These are phyloP conservation scores for Nelumbo lutea DNA, from an alignment of 164 flowering plant genomes.

Conservation along the genomic window DNA sequence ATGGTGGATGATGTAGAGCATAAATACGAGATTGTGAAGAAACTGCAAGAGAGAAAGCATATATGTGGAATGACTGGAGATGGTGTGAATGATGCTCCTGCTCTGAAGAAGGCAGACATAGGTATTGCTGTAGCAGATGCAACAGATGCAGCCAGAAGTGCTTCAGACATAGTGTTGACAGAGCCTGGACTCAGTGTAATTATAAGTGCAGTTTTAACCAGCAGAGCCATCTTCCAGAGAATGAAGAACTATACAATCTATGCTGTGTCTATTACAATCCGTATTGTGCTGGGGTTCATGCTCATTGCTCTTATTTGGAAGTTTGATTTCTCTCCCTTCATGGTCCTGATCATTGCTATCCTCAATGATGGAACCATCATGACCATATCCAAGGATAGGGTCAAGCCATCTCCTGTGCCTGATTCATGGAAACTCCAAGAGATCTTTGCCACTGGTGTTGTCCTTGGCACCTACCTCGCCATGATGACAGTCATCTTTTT, in stretches of 20 bases:
- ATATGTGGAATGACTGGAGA: conserved; percentile 85
- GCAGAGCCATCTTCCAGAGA: conserved; percentile 29
- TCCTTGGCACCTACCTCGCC: conserved; percentile 36
- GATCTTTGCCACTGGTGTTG: conserved; percentile 44
- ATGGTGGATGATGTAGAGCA: conserved; percentile 33
- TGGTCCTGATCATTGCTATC: conserved; percentile 3
- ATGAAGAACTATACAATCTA: conserved; percentile 44
- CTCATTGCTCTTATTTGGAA: conserved; percentile 40
- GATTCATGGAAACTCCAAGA: conserved; percentile 47
- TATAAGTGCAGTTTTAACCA: neutral
- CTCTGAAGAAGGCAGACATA: conserved; percentile 39
- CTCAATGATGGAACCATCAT: conserved; percentile 51
- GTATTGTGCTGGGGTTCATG: conserved; percentile 37
- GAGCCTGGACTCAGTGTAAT: conserved; percentile 14
- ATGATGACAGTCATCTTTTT: conserved; percentile 36
- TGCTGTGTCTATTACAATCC: conserved; percentile 38
- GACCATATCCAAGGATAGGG: conserved; percentile 50
- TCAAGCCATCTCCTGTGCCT: conserved; percentile 45
- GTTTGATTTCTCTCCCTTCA: conserved; percentile 13
- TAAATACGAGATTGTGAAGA: conserved; percentile 79
- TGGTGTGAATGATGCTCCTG: conserved; percentile 78
- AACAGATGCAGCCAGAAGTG: conserved; percentile 12
- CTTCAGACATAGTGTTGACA: conserved; percentile 3
- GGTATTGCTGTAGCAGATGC: conserved; percentile 79
- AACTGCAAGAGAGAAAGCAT: conserved; percentile 72